phyloP scores from a whole-genome alignment of 106 monocot genomes.

The Allium fistulosum region DNA sequence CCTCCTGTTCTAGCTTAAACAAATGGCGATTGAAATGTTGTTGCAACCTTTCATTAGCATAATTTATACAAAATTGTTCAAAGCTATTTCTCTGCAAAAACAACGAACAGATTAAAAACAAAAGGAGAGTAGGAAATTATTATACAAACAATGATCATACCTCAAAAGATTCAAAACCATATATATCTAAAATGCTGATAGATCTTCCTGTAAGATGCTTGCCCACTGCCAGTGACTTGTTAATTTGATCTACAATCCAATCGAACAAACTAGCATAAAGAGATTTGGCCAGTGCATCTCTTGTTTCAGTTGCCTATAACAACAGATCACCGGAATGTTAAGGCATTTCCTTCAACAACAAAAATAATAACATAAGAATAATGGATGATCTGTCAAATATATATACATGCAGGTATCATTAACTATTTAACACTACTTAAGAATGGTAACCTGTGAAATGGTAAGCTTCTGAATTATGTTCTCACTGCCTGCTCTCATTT shows the following conservation, averaged over 20 bases:
- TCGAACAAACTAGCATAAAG: conserved; percentile 92
- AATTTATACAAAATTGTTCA: conserved; percentile 99
- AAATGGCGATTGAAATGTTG: conserved; percentile 98
- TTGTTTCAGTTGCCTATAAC: conserved; percentile 78
- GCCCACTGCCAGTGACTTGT: conserved; percentile 72
- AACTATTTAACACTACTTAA: neutral
- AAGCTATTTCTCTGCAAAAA: conserved; percentile 84
- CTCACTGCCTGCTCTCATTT: conserved; percentile 86
- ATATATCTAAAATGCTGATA: conserved; percentile 97
- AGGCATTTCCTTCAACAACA: no score
- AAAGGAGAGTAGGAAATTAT: no score
- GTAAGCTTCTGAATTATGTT: conserved; percentile 87
- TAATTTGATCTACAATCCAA: conserved; percentile 95
- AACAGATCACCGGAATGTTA: conserved; percentile 6
- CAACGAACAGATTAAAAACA: neutral
- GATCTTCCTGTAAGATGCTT: conserved; percentile 85
- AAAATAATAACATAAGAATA: neutral
- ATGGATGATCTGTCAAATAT: neutral
- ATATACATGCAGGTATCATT: no score
- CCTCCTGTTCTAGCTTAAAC: conserved; percentile 98
- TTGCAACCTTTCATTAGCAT: conserved; percentile 98
- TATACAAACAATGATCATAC: conserved; percentile 23
- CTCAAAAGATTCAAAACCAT: conserved; percentile 98
- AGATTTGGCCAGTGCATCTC: conserved; percentile 94
- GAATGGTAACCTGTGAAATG: conserved; percentile 61